phyloP scores from a whole-genome alignment of 345 rosid species.

The Eucalyptus decipiens region DNA sequence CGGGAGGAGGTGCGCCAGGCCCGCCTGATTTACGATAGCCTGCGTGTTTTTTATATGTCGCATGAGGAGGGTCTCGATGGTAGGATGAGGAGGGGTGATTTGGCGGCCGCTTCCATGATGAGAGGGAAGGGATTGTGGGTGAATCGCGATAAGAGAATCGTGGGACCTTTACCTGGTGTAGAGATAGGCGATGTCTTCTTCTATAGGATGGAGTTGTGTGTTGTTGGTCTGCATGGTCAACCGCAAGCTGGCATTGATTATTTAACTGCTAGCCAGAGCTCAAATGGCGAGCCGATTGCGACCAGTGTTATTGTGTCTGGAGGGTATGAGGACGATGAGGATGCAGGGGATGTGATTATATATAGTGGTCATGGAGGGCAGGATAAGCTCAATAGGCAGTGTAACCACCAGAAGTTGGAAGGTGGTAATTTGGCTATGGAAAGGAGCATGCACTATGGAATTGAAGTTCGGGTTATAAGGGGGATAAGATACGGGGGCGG shows the following conservation, averaged over 20 bases:
- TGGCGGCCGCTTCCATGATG: conserved; percentile 47
- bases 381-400: conserved; percentile 53
- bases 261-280: conserved; percentile 44
- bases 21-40: conserved; percentile 58
- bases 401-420: conserved; percentile 67
- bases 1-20: conserved; percentile 52
- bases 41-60: conserved; percentile 31
- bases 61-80: conserved; percentile 23
- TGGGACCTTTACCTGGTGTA: conserved; percentile 80
- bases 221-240: conserved; percentile 82
- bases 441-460: conserved; percentile 72
- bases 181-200: conserved; percentile 71
- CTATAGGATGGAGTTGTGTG: conserved; percentile 69
- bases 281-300: conserved; percentile 76
- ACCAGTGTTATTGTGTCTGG: conserved; percentile 86
- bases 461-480: conserved; percentile 63
- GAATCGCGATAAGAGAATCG: conserved; percentile 68
- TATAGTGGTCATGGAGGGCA: conserved; percentile 93
- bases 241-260: conserved; percentile 87
- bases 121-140: conserved; percentile 55
- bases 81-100: conserved; percentile 38
- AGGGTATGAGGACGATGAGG: conserved; percentile 84
- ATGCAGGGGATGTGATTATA: conserved; percentile 52
- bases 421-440: conserved; percentile 88
- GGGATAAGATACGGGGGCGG: conserved; percentile 52